Evolutionary conservation across 2,329 filamentous ascomycete species (phyloP).

Genomic region (Penicillium brasilianum): DNA sequence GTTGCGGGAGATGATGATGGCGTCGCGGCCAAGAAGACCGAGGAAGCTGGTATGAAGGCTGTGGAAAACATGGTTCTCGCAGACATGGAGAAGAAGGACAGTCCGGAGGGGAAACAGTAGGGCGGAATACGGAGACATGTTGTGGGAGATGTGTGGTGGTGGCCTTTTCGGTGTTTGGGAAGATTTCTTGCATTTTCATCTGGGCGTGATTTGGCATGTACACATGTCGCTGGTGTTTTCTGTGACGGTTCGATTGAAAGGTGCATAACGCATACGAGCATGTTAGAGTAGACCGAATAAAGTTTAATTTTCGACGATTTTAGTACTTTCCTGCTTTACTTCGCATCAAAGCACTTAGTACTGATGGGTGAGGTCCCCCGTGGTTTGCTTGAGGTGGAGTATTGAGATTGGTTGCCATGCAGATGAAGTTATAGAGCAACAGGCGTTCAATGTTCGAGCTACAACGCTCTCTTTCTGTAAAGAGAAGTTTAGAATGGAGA

Average conservation of each 20-base stretch:
- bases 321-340: not conserved
- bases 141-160: not conserved
- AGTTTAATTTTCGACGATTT: conserved; percentile 14
- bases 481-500: too few species aligned
- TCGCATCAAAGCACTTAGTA: not conserved
- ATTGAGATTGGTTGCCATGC: too few species aligned
- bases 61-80: conserved; percentile 57
- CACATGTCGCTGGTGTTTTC: not conserved
- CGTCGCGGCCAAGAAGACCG: conserved; percentile 56
- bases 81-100: conserved; percentile 38
- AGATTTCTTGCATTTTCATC: not conserved
- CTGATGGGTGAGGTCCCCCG: too few species aligned
- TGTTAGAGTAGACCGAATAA: conserved; percentile 18
- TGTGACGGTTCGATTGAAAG: not conserved
- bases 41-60: conserved; percentile 56
- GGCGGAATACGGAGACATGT: not conserved
- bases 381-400: too few species aligned
- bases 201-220: not conserved
- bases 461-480: too few species aligned
- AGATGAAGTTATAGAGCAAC: too few species aligned
- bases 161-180: not conserved
- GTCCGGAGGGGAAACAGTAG: not conserved
- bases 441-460: too few species aligned
- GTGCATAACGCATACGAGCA: conserved; percentile 7
- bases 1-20: conserved; percentile 65